phyloP scores from a whole-genome alignment of 1,139 yeast species.

The Arxiozyma bovina region DNA sequence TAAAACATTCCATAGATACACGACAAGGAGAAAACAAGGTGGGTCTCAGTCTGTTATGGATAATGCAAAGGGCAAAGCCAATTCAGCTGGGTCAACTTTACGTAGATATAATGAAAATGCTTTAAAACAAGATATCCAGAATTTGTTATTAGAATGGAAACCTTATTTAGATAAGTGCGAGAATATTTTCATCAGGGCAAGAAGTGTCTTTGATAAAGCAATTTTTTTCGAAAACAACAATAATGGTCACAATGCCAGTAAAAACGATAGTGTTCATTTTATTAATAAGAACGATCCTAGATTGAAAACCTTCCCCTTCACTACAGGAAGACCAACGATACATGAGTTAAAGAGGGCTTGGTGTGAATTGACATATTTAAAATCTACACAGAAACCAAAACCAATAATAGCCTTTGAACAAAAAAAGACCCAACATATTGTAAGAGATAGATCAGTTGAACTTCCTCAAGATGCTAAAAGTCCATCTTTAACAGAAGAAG shows the following conservation, averaged over 20 bases:
- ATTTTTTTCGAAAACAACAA: slow-evolving; percentile 56
- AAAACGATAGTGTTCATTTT: slow-evolving; percentile 38
- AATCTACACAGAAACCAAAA: slow-evolving; percentile 48
- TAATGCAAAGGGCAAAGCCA: slow-evolving; percentile 88
- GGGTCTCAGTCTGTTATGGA: slow-evolving; percentile 93
- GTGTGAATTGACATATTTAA: slow-evolving; percentile 62
- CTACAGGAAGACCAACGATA: slow-evolving; percentile 82
- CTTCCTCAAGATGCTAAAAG: slow-evolving; percentile 10
- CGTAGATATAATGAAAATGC: slow-evolving; percentile 88
- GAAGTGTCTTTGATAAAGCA: slow-evolving; percentile 60
- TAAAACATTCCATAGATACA: slow-evolving; percentile 88
- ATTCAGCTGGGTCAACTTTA: slow-evolving; percentile 87
- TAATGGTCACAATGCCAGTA: slow-evolving; percentile 19
- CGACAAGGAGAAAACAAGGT: slow-evolving; percentile 96
- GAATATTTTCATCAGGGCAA: slow-evolving; percentile 74
- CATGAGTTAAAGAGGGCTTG: slow-evolving; percentile 77
- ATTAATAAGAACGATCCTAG: slow-evolving; percentile 45
- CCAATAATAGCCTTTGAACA: slow-evolving; percentile 30
- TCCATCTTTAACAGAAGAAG: slow-evolving; percentile 21
- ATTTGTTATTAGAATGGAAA: slow-evolving; percentile 59
- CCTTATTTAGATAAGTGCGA: slow-evolving; percentile 49
- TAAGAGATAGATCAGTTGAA: slow-evolving; percentile 7
- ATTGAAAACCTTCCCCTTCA: slow-evolving; percentile 68
- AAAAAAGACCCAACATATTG: slow-evolving; percentile 21
- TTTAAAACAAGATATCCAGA: slow-evolving; percentile 64